These are phyloP conservation scores for Fusarium hostae DNA, from an alignment of 2,329 filamentous ascomycete species.

Conservation along the genomic window DNA sequence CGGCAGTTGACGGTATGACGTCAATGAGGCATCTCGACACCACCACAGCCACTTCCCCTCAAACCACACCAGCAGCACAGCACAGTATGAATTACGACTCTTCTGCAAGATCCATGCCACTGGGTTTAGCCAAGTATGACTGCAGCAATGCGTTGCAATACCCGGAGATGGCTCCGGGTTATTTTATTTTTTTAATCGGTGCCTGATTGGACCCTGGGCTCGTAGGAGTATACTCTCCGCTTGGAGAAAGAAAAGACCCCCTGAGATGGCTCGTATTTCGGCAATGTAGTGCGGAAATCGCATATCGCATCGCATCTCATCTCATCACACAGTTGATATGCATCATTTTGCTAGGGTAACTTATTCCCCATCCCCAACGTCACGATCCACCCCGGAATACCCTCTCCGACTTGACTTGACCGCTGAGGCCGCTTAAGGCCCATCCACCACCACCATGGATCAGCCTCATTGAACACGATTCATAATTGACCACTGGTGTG, in stretches of 20 bases:
- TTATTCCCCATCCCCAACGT: background rate
- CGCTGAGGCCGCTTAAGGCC: background rate
- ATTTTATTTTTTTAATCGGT: background rate
- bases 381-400: slow-evolving; percentile 31
- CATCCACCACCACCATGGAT: background rate
- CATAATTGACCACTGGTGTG: background rate
- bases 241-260: background rate
- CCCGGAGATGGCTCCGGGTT: slow-evolving; percentile 1
- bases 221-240: slow-evolving; percentile 42
- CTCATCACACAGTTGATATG: background rate
- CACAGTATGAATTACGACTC: slow-evolving; percentile 6
- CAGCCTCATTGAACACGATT: background rate
- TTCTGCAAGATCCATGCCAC: slow-evolving; percentile 16
- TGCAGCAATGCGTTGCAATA: background rate
- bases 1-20: slow-evolving; percentile 27
- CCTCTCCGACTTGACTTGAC: slow-evolving; percentile 34
- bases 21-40: slow-evolving; percentile 39
- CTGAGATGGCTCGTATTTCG: slow-evolving; percentile 10
- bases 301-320: background rate
- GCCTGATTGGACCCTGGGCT: background rate
- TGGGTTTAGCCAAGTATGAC: slow-evolving; percentile 4
- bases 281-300: background rate
- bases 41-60: slow-evolving; percentile 25
- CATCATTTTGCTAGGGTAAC: slow-evolving; percentile 2
- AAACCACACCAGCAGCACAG: background rate